Percentiles rank a stretch among this genome's conserved stretches.
phyloP scores from a whole-genome alignment of 2,329 filamentous ascomycete species.

The Tothia fuscella region DNA sequence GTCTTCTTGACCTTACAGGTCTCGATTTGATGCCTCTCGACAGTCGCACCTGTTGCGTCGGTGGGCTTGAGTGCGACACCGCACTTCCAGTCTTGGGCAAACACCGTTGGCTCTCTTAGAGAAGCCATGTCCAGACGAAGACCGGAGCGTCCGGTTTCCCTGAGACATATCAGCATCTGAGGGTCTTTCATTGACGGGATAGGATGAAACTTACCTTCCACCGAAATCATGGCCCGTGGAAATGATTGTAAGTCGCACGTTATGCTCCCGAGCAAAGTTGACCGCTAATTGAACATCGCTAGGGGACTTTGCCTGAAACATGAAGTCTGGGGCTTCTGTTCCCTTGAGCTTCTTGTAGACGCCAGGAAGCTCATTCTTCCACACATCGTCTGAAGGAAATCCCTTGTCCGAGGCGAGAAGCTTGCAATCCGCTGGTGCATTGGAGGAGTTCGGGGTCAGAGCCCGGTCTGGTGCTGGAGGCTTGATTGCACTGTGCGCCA shows the following conservation, averaged over 20 bases:
- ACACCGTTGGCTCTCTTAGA: conserved; percentile 8
- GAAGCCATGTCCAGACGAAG: conserved; percentile 9
- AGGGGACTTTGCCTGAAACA: conserved; percentile 8
- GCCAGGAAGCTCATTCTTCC: conserved; percentile 3
- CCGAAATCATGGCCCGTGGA: conserved; percentile 11
- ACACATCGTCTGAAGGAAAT: conserved; percentile 8
- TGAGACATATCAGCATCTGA: neutral
- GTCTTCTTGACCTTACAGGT: conserved; percentile 6
- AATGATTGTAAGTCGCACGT: conserved; percentile 9
- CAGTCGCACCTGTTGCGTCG: neutral
- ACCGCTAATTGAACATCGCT: conserved; percentile 9
- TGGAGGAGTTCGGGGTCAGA: conserved; percentile 6
- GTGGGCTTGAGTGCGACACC: conserved; percentile 4
- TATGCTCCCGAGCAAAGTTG: conserved; percentile 10
- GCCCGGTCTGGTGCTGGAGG: conserved; percentile 9
- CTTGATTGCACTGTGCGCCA: conserved; percentile 6
- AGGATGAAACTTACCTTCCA: conserved; percentile 1
- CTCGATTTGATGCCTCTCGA: conserved; percentile 1
- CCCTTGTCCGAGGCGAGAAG: conserved; percentile 10
- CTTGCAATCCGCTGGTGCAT: conserved; percentile 9
- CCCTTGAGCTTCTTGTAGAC: conserved; percentile 9
- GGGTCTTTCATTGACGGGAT: neutral
- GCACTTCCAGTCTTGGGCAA: conserved; percentile 8
- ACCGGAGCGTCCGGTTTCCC: conserved; percentile 2
- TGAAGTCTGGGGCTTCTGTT: conserved; percentile 9